Evolutionary conservation across 1,284 basidiomycete species (phyloP), one percentile per base, ranked within the genome.

Genomic region (Neolentinus lepideus): DNA sequence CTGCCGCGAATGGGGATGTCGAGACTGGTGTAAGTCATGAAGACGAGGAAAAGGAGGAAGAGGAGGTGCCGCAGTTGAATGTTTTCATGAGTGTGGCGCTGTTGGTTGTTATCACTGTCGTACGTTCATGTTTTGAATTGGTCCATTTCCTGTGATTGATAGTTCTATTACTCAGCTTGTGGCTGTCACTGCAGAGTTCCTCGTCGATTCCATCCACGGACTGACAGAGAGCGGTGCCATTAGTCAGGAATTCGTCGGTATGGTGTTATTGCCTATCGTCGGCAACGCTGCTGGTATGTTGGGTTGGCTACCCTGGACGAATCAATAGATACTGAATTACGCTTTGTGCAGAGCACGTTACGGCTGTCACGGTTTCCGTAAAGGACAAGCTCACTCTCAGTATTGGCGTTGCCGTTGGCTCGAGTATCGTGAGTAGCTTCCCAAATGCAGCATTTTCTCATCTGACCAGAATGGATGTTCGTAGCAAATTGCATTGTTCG

Each of bases 331-430:
- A 16, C 33, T 35, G 33, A 35, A 63, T 27, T 50, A 31, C 57
- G 27, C 12, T 8, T 38, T 11, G 24, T 45, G 21, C 52, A 62
- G 83, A 86, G 65, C 82, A 83, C 60, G 83, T 90, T 53, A 92
- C 90, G 0, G 90, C 92, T 4, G 82, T 94, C 55, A 89, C 83
- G 29, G 90, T 91, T 12, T 92, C 92, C 0, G 82, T 88, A 55
- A 91, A 90, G 69, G 82, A 91, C 66, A 80, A 86, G 67, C 65
- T 92, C 54, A 81, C 84, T 47, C 76, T 90, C 35, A 85, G 84
- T 63, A 79, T 93, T 61, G 83, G 86, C 43, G 92, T 94, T 33
- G 92, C 93, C n/a, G 85, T 95, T 31, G 93, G 92, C 8, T 90
- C 90, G 0, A 54, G 53, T 35, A 54, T 54, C 35, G 52, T 54